Evolutionary conservation across 1,284 basidiomycete genomes (phyloP).

Genomic region (Ustilago bromivora): DNA sequence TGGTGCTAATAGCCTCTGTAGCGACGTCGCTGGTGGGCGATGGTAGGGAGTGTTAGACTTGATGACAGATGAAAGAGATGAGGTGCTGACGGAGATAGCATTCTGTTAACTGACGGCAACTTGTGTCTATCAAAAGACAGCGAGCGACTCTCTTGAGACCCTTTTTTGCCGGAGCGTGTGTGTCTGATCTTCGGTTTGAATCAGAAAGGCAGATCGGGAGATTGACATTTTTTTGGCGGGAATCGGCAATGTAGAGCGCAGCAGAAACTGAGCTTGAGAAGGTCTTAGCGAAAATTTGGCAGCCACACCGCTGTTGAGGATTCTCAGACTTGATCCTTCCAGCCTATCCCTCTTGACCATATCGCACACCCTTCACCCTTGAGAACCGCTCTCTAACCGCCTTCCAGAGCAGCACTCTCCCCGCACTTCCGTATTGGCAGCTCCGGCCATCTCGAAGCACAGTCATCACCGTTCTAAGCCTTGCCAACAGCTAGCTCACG

Average conservation of each 20-base stretch:
- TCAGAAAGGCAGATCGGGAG: slow-evolving; percentile 23
- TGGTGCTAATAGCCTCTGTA: background rate
- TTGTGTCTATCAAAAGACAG: slow-evolving; percentile 8
- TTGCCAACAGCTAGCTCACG: background rate
- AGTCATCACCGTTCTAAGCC: background rate
- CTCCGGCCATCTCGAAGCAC: too few species aligned
- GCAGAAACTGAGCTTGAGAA: slow-evolving; percentile 18
- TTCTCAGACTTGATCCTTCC: too few species aligned
- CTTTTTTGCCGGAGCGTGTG: slow-evolving; percentile 20
- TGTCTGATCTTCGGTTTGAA: background rate
- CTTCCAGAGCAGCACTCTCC: too few species aligned
- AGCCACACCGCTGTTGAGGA: background rate
- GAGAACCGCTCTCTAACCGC: background rate
- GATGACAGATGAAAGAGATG: background rate
- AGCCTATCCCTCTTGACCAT: background rate
- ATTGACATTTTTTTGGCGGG: slow-evolving; percentile 18
- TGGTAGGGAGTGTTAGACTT: background rate
- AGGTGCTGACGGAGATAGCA: background rate
- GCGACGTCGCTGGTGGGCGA: background rate
- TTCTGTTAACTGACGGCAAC: slow-evolving; percentile 1
- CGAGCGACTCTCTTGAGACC: slow-evolving; percentile 16
- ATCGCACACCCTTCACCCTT: background rate
- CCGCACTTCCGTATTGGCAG: background rate
- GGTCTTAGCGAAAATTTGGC: slow-evolving; percentile 11
- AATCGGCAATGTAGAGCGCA: slow-evolving; percentile 43